These are phyloP conservation scores for Coelastrella sp. DNA, from an alignment of 139 green algal species.

Conservation along the genomic window DNA sequence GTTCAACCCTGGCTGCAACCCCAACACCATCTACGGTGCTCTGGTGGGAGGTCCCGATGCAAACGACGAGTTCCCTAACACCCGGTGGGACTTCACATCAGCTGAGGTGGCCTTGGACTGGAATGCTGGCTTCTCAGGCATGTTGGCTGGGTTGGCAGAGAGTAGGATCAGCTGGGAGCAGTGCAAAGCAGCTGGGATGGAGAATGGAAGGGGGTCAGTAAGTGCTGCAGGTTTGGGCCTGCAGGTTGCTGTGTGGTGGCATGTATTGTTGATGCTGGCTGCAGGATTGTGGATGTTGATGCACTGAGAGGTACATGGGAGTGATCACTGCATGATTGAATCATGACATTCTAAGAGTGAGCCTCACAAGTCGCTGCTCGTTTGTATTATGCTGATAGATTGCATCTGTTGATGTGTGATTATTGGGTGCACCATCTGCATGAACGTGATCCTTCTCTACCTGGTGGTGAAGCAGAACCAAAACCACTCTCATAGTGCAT, in stretches of 20 bases:
- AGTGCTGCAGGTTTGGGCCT: slow-evolving; percentile 3
- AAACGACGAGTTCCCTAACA: slow-evolving; percentile 50
- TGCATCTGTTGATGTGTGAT: too few species aligned
- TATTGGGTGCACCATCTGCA: too few species aligned
- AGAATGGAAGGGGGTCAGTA: background rate
- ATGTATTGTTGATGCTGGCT: background rate
- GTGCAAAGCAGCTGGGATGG: slow-evolving; percentile 34
- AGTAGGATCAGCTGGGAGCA: slow-evolving; percentile 31
- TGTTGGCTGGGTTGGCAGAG: slow-evolving; percentile 46
- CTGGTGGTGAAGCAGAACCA: too few species aligned
- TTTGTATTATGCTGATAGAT: too few species aligned
- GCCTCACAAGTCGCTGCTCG: too few species aligned
- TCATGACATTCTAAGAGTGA: too few species aligned
- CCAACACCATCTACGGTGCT: slow-evolving; percentile 69
- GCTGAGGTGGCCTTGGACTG: slow-evolving; percentile 63
- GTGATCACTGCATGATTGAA: too few species aligned
- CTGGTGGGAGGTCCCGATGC: slow-evolving; percentile 72
- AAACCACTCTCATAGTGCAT: too few species aligned
- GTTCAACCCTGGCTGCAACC: slow-evolving; percentile 55
- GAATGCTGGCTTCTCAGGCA: slow-evolving; percentile 61
- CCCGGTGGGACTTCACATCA: slow-evolving; percentile 38
- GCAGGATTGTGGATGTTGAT: background rate
- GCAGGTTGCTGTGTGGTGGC: background rate
- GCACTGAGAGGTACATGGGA: too few species aligned
- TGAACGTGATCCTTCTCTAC: too few species aligned